phyloP scores from a whole-genome alignment of 306 rosid genomes.

The Cucumis melo region DNA sequence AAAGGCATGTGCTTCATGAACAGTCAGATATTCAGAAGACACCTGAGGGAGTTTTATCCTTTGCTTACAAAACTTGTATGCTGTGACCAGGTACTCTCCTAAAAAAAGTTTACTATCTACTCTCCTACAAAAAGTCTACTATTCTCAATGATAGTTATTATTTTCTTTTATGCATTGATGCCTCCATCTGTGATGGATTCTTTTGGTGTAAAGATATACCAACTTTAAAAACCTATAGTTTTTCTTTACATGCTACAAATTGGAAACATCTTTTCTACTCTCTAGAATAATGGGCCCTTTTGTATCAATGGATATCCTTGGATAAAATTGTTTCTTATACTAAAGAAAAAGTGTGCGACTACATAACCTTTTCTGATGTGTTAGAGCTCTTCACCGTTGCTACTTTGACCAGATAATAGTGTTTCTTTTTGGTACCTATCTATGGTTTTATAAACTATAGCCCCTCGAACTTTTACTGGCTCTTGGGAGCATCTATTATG shows the following conservation, averaged over 20 bases:
- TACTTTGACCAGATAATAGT: neutral
- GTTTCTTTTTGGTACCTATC: neutral
- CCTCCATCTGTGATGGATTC: too few species aligned
- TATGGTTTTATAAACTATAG: neutral
- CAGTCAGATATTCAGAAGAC: constrained; percentile 72
- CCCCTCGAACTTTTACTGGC: neutral
- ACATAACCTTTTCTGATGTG: neutral
- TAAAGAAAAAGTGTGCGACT: neutral
- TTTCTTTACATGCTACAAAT: too few species aligned
- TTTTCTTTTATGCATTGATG: neutral
- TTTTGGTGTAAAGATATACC: too few species aligned
- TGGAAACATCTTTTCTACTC: too few species aligned
- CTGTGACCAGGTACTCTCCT: constrained; percentile 82
- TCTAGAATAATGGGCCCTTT: too few species aligned
- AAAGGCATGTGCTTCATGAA: constrained; percentile 88
- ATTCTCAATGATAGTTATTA: neutral
- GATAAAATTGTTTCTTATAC: too few species aligned
- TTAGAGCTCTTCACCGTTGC: neutral
- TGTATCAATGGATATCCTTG: too few species aligned
- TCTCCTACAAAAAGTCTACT: constrained; percentile 9
- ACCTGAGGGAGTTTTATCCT: constrained; percentile 86
- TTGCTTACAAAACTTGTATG: constrained; percentile 87
- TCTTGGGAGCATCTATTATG: neutral
- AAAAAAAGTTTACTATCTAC: too few species aligned
- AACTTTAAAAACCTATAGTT: too few species aligned